Conservation (phyloP, 2,329 filamentous ascomycete species). For the Diaporthe sp. region DNA sequence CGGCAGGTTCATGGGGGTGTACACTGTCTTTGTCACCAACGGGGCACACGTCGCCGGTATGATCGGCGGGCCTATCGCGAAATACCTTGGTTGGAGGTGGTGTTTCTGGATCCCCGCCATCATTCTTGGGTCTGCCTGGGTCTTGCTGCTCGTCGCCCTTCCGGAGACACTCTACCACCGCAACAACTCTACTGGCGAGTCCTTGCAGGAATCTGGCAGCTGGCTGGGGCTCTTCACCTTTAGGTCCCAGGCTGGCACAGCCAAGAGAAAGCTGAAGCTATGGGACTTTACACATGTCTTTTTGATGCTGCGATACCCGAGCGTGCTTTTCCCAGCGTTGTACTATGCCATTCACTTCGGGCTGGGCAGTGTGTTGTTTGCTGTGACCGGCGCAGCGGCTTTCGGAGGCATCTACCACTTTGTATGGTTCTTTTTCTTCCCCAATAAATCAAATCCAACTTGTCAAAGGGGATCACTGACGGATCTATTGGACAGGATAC, state of each 20-base stretch:
- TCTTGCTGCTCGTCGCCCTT: background rate
- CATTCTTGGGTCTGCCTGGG: background rate
- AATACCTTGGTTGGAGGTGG: constrained; percentile 10
- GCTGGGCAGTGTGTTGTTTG: background rate
- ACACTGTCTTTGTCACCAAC: constrained; percentile 4
- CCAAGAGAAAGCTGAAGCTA: background rate
- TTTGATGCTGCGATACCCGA: constrained; percentile 8
- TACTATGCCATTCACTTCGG: constrained; percentile 13
- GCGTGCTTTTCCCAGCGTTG: background rate
- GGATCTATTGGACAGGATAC: background rate
- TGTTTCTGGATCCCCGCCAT: constrained; percentile 20
- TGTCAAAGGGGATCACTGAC: background rate
- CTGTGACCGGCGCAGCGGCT: background rate
- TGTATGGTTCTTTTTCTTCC: background rate
- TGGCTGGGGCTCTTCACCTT: constrained; percentile 4
- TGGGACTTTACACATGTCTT: constrained; percentile 26
- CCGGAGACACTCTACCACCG: constrained; percentile 14
- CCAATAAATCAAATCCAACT: too few species aligned
- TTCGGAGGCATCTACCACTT: constrained; percentile 9
- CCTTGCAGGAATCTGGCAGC: background rate
- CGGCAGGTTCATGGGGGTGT: background rate
- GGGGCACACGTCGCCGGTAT: constrained; percentile 9
- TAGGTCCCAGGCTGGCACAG: background rate
- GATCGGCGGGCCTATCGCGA: constrained; percentile 10
- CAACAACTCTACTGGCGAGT: background rate